phyloP scores from a whole-genome alignment of 75 land plant species.

The Sequoiadendron giganteum region DNA sequence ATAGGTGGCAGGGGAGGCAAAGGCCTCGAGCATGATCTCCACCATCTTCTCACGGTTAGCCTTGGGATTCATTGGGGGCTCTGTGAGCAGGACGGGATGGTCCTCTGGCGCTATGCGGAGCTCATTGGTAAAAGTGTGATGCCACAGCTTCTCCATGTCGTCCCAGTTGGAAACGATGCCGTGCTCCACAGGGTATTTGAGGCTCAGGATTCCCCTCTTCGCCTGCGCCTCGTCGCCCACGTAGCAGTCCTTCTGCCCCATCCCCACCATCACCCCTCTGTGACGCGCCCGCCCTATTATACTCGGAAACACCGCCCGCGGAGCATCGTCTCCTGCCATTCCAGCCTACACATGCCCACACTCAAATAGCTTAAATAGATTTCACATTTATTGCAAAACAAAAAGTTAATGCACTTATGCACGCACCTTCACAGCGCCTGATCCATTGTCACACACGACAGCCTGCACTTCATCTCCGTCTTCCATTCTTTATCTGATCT shows the following conservation, averaged over 20 bases:
- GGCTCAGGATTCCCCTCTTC: conserved; percentile 24
- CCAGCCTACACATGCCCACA: conserved; percentile 22
- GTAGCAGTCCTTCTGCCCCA: conserved; percentile 42
- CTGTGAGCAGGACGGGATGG: conserved; percentile 34
- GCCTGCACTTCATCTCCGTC: conserved; percentile 12
- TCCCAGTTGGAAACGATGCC: conserved; percentile 34
- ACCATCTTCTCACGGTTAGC: conserved; percentile 49
- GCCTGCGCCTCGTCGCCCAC: conserved; percentile 40
- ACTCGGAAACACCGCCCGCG: conserved; percentile 43
- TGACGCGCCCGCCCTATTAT: conserved; percentile 33
- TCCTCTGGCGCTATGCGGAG: conserved; percentile 25
- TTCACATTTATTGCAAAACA: no score
- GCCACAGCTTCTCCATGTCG: conserved; percentile 45
- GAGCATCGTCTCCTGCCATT: conserved; percentile 45
- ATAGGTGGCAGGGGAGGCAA: conserved; percentile 30
- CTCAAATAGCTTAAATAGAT: not conserved
- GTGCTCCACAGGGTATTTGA: conserved; percentile 27
- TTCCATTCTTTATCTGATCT: not conserved
- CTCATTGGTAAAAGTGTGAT: conserved; percentile 47
- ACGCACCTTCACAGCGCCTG: conserved; percentile 8
- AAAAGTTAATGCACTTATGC: no score
- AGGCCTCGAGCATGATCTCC: conserved; percentile 47
- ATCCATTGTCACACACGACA: conserved; percentile 15
- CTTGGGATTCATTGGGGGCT: conserved; percentile 43
- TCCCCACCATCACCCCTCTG: conserved; percentile 53